Evolutionary conservation across 495 filamentous ascomycete genomes (phyloP), one percentile per base, ranked within the genome.

Genomic region (Peziza echinospora): DNA sequence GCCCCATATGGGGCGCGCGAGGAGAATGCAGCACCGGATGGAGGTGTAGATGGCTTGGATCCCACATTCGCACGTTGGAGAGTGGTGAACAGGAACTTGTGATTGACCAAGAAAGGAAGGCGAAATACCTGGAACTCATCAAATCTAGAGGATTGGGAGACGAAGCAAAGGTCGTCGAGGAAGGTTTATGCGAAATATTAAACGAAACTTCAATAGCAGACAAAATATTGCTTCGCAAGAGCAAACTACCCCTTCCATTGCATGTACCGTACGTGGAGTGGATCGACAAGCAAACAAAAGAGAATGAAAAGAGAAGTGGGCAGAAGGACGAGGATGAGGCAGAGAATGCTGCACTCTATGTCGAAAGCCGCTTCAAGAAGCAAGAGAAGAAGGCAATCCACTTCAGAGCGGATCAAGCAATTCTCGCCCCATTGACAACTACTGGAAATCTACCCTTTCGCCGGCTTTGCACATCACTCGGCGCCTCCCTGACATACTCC

Each of bases 391-490:
- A 85, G 44, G 78, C 75, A 49, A 64, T 96, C 44, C 94, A 96
- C 61, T 93, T 93, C 58, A 84, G 86, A 7, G 76, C 77, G 5
- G 86, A 96, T 54, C 96, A 89, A 3, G 86, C 91, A 0, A 72
- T 85, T 21, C 69, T 97, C 16, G 89, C 91, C 2, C 89, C 89
- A 37, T 56, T 71, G 16, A 77, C 89, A 0, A 97, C 89, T 2
- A 89, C 94, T 62, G 89, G 89, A n/a, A 97, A 97, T 54, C 65
- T 96, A 23, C 91, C 89, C 1, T 97, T 93, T 67, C 80, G 89
- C 40, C 73, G 91, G 44, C 73, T 97, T n/a, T 96, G 89, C 55
- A 75, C 78, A 0, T 76, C 80, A 44, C 72, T 94, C 17, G 91
- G 89, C 21, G 86, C 89, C 17, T 82, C 93, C 51, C 65, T 91